A percentile compares a stretch with the other conserved stretches of the same genome.
Evolutionary conservation across 192 early-diverging fungal genomes (phyloP).

Genomic region (Phlyctochytrium bullatum): DNA sequence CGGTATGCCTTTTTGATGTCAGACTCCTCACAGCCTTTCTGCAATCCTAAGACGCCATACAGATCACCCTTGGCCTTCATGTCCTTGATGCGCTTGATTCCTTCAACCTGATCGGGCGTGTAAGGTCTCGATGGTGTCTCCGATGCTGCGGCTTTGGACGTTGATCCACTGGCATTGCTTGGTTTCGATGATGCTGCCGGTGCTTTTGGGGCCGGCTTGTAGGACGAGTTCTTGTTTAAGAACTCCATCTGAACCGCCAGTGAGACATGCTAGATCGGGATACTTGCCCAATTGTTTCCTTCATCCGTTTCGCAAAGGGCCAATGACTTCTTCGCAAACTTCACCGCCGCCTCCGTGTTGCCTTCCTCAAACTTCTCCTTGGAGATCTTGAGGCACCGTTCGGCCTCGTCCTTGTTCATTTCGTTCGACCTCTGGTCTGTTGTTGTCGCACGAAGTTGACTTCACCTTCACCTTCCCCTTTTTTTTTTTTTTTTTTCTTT

Average conservation of each 20-base stretch:
- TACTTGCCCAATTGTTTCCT: constrained; percentile 54
- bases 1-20: constrained; percentile 95
- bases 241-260: neutral
- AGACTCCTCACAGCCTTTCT: constrained; percentile 68
- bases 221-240: neutral
- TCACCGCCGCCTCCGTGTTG: constrained; percentile 69
- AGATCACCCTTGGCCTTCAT: constrained; percentile 70
- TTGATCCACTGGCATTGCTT: constrained; percentile 12
- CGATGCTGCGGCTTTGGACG: constrained; percentile 21
- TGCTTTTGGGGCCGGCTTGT: neutral
- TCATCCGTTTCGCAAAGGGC: constrained; percentile 72
- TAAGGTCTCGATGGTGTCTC: constrained; percentile 49
- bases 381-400: constrained; percentile 73
- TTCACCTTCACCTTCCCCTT: neutral
- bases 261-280: neutral
- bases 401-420: constrained; percentile 86
- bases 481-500: neutral
- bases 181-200: neutral
- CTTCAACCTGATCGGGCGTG: constrained; percentile 73
- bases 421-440: too few species aligned
- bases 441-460: neutral
- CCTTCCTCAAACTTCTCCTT: constrained; percentile 63
- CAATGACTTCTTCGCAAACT: constrained; percentile 80
- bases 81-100: constrained; percentile 74
- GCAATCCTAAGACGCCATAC: constrained; percentile 77